Conservation (phyloP, 352 stramenopile species). For the Peronospora destructor region DNA sequence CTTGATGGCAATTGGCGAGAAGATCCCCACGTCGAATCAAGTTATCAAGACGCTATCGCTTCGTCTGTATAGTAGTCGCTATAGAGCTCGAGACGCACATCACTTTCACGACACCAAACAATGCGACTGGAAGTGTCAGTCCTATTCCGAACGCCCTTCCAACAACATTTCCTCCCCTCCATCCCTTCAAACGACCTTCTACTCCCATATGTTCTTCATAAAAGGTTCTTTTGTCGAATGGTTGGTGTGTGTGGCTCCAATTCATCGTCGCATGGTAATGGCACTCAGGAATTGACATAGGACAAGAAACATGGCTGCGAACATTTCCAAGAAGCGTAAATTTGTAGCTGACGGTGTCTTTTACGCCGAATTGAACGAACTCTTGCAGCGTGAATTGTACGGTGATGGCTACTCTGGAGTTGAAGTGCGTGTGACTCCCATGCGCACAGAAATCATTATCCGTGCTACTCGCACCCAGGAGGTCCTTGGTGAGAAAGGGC, state of each 20-base stretch:
- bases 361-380: conserved; percentile 99
- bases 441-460: conserved; percentile 99
- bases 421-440: conserved; percentile 97
- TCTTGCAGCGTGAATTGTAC: conserved; percentile 96
- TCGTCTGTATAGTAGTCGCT: conserved; percentile 21
- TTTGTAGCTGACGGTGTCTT: conserved; percentile 99
- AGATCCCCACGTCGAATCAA: conserved; percentile 44
- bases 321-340: conserved; percentile 99
- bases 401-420: conserved; percentile 98
- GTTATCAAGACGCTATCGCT: conserved; percentile 47
- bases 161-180: no score
- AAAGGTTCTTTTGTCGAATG: no score
- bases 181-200: no score
- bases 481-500: conserved; percentile 98
- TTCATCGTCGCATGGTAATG: no score
- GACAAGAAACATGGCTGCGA: conserved; percentile 65
- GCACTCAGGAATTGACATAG: conserved; percentile 22
- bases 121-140: no score
- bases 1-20: conserved; percentile 28
- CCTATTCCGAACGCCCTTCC: no score
- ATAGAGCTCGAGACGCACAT: neutral
- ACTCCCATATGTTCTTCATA: no score
- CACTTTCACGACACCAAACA: neutral
- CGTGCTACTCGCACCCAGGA: conserved; percentile 98
- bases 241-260: no score